Conservation (phyloP, 495 filamentous ascomycete genomes). For the Entonaema liquescens region DNA sequence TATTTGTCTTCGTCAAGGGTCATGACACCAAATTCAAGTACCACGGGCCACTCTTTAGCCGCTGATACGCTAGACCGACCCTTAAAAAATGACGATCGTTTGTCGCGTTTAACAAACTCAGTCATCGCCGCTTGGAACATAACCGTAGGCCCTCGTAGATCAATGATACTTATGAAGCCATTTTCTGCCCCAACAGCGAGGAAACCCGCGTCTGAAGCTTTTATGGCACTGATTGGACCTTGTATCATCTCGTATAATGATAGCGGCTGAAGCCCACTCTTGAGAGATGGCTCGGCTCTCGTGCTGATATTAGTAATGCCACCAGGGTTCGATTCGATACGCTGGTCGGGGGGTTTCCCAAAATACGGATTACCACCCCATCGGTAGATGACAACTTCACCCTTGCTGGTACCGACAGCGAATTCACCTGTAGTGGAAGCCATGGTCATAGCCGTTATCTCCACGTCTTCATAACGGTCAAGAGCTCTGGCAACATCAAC, state of each 20-base stretch:
- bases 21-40: slow-evolving; percentile 91
- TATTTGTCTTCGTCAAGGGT: slow-evolving; percentile 92
- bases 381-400: slow-evolving; percentile 86
- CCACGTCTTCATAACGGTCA: slow-evolving; percentile 77
- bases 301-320: slow-evolving; percentile 75
- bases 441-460: slow-evolving; percentile 78
- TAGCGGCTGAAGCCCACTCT: slow-evolving; percentile 82
- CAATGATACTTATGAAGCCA: slow-evolving; percentile 80
- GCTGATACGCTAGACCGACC: slow-evolving; percentile 53
- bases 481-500: slow-evolving; percentile 87
- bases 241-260: slow-evolving; percentile 83
- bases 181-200: slow-evolving; percentile 83
- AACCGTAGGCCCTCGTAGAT: slow-evolving; percentile 87
- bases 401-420: slow-evolving; percentile 78
- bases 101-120: slow-evolving; percentile 74
- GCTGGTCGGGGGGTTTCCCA: slow-evolving; percentile 60
- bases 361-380: slow-evolving; percentile 81
- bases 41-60: slow-evolving; percentile 74
- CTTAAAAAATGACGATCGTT: slow-evolving; percentile 71
- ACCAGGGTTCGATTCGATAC: slow-evolving; percentile 59
- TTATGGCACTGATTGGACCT: slow-evolving; percentile 78
- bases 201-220: slow-evolving; percentile 91
- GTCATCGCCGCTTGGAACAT: slow-evolving; percentile 75
- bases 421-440: slow-evolving; percentile 82
- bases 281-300: slow-evolving; percentile 79